These are phyloP conservation scores for Rhododendron kiyosumense DNA, from an alignment of 148 eudicot species.

Conservation along the genomic window DNA sequence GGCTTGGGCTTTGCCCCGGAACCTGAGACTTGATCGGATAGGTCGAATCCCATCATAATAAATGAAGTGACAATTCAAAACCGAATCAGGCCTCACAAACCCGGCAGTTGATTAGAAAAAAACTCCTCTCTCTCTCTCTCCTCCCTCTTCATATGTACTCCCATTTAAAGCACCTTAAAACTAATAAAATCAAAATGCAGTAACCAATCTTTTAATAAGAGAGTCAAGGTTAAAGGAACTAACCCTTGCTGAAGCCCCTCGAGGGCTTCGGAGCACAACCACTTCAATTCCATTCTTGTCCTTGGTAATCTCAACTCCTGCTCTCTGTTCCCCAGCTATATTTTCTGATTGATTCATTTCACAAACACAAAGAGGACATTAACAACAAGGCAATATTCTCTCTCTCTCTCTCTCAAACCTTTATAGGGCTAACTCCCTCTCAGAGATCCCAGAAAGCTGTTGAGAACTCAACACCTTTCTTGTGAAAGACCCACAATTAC, in stretches of 20 bases:
- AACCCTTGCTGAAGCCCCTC: conserved; percentile 62
- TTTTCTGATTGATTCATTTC: conserved; percentile 52
- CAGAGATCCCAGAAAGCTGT: conserved; percentile 10
- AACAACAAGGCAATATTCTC: neutral
- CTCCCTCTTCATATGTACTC: neutral
- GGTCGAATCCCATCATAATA: neutral
- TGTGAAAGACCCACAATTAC: conserved; percentile 23
- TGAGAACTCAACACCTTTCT: conserved; percentile 20
- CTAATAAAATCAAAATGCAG: neutral
- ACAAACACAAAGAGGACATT: conserved; percentile 7
- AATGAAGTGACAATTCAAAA: neutral
- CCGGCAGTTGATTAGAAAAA: neutral
- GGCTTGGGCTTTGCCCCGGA: too few species aligned
- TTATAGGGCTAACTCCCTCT: neutral
- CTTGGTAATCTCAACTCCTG: conserved; percentile 37
- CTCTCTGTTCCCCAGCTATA: conserved; percentile 27
- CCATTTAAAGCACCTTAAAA: neutral
- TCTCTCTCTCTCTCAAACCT: neutral
- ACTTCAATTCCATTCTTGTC: conserved; percentile 51
- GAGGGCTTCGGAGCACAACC: conserved; percentile 45
- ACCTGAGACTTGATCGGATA: too few species aligned
- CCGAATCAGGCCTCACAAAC: neutral
- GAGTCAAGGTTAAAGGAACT: conserved; percentile 1
- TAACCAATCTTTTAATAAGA: neutral
- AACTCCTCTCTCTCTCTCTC: neutral